phyloP scores from a whole-genome alignment of 179 eudicot species.

The Corrigiola litoralis region DNA sequence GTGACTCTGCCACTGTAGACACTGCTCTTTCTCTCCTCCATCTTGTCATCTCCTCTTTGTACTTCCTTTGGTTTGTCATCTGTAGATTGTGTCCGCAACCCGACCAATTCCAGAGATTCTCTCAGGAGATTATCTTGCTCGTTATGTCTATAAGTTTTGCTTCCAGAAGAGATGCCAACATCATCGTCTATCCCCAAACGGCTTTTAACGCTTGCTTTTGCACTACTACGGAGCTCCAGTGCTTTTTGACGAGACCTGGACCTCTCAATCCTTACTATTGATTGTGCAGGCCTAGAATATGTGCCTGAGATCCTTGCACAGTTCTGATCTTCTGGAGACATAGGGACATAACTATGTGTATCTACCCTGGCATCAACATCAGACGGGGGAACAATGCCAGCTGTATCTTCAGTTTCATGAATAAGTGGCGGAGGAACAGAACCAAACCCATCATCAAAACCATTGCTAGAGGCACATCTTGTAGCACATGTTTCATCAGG shows the following conservation, averaged over 20 bases:
- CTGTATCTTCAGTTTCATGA: slow-evolving; percentile 28
- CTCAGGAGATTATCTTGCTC: slow-evolving; percentile 18
- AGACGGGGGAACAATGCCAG: slow-evolving; percentile 19
- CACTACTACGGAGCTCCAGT: slow-evolving; percentile 68
- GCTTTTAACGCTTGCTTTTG: slow-evolving; percentile 43
- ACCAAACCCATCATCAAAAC: slow-evolving; percentile 30
- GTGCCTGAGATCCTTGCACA: slow-evolving; percentile 26
- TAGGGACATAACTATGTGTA: slow-evolving; percentile 31
- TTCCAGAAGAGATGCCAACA: slow-evolving; percentile 21
- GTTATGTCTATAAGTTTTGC: slow-evolving; percentile 13
- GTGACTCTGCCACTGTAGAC: background rate
- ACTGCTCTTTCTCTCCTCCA: background rate
- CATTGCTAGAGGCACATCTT: slow-evolving; percentile 31
- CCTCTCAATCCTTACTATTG: slow-evolving; percentile 58
- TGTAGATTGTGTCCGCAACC: background rate
- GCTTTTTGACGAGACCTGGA: slow-evolving; percentile 95
- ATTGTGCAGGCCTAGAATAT: slow-evolving; percentile 33
- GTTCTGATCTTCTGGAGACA: slow-evolving; percentile 47
- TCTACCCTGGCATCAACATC: slow-evolving; percentile 24
- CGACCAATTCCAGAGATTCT: too few relatives aligned
- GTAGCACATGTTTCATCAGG: slow-evolving; percentile 30
- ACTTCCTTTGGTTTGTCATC: background rate
- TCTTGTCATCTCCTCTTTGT: background rate
- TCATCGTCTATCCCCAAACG: slow-evolving; percentile 26
- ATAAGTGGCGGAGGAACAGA: slow-evolving; percentile 7